Percentiles rank a stretch among this genome's conserved stretches.
These are phyloP conservation scores for Suillus discolor DNA, from an alignment of 768 basidiomycete genomes.

Conservation along the genomic window DNA sequence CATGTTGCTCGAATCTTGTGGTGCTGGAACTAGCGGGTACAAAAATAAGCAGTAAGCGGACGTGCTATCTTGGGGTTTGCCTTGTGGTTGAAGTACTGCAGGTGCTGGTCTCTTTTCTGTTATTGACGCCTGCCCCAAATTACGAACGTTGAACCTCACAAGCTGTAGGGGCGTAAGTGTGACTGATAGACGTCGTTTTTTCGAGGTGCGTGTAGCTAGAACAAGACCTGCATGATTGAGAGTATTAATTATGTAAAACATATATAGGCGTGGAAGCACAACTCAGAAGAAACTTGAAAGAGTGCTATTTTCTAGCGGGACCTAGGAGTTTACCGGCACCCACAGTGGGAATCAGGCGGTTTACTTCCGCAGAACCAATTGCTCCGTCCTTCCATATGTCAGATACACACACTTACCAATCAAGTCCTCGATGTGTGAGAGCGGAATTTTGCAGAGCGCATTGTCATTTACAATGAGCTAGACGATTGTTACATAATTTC, in stretches of 20 bases:
- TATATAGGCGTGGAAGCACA: slow-evolving; percentile 29
- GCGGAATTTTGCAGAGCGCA: background rate
- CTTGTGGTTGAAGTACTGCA: slow-evolving; percentile 25
- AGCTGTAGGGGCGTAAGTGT: slow-evolving; percentile 66
- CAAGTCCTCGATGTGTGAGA: background rate
- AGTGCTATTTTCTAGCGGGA: too few species aligned
- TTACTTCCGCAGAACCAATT: background rate
- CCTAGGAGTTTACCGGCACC: background rate
- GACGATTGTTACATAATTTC: background rate
- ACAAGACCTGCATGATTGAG: background rate
- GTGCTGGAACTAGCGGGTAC: slow-evolving; percentile 59
- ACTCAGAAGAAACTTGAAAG: slow-evolving; percentile 2
- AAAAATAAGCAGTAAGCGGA: slow-evolving; percentile 55
- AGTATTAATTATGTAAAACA: slow-evolving; percentile 1
- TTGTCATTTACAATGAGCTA: background rate
- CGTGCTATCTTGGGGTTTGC: background rate
- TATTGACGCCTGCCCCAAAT: slow-evolving; percentile 55
- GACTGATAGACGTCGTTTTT: slow-evolving; percentile 63
- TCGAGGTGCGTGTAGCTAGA: slow-evolving; percentile 47
- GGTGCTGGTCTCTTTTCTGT: slow-evolving; percentile 57
- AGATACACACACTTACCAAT: background rate
- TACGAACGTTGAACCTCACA: slow-evolving; percentile 62
- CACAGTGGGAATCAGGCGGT: background rate
- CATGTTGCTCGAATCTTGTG: slow-evolving; percentile 49
- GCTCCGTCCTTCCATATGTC: background rate